These are phyloP conservation scores for Erythrobasidium yunnanense DNA, from an alignment of 768 basidiomycete species.

Conservation along the genomic window DNA sequence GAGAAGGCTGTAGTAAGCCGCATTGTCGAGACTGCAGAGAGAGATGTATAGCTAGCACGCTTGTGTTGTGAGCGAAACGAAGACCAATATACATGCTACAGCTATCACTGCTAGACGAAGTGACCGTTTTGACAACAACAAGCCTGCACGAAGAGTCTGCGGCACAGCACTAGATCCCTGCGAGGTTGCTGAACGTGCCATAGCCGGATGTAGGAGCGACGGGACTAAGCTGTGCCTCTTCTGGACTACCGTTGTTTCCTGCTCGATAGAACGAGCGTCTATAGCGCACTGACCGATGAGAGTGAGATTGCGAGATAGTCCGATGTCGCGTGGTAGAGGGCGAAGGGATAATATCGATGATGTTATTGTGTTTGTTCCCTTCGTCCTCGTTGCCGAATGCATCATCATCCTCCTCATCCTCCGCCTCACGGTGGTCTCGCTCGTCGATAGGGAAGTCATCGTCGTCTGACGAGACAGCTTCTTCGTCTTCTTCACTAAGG, in stretches of 20 bases:
- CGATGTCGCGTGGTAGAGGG: conserved; percentile 8
- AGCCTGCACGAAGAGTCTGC: background rate
- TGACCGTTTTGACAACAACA: background rate
- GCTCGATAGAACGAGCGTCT: conserved; percentile 4
- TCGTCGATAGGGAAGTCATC: conserved; percentile 19
- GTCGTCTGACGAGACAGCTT: conserved; percentile 8
- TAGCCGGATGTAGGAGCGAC: conserved; percentile 2
- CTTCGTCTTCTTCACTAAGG: background rate
- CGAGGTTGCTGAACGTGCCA: conserved; percentile 19
- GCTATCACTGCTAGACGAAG: no score
- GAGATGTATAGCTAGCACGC: background rate
- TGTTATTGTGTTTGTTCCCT: background rate
- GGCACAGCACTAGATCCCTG: conserved; percentile 6
- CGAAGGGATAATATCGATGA: conserved; percentile 23
- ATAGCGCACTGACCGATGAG: conserved; percentile 9
- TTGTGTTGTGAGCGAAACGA: background rate
- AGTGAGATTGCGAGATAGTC: conserved; percentile 17
- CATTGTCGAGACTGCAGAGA: background rate
- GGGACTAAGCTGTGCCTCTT: conserved; percentile 11
- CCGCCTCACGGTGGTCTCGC: background rate
- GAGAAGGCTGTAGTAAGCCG: background rate
- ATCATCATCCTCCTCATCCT: background rate
- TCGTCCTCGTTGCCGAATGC: background rate
- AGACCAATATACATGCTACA: no score
- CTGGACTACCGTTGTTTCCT: conserved; percentile 1